These are phyloP conservation scores for Dioscorea alata DNA, from an alignment of 106 monocot species.

Conservation along the genomic window DNA sequence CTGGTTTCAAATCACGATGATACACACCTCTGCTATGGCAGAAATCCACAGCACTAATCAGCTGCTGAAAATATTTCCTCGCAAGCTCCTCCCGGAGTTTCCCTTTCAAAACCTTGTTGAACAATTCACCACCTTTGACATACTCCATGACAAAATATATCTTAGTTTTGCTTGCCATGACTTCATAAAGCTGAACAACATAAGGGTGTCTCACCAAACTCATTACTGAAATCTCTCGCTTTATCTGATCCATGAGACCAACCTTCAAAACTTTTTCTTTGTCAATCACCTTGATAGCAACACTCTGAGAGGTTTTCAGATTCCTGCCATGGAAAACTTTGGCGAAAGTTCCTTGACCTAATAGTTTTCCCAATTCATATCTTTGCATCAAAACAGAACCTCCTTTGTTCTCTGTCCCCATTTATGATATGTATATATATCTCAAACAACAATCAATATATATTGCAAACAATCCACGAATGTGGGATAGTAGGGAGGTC, in stretches of 20 bases:
- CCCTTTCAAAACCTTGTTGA: constrained; percentile 39
- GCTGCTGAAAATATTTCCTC: constrained; percentile 41
- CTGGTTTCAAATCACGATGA: constrained; percentile 48
- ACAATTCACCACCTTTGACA: constrained; percentile 38
- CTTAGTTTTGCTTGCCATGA: constrained; percentile 45
- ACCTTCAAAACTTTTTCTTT: constrained; percentile 44
- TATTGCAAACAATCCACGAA: background rate
- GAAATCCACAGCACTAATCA: constrained; percentile 43
- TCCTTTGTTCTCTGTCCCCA: constrained; percentile 30
- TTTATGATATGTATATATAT: background rate
- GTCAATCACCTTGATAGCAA: constrained; percentile 51
- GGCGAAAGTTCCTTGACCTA: constrained; percentile 46
- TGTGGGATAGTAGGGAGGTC: background rate
- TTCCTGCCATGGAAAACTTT: constrained; percentile 40
- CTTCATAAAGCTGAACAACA: constrained; percentile 42
- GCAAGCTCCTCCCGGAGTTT: constrained; percentile 32
- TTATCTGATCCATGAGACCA: constrained; percentile 45
- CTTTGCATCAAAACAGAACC: constrained; percentile 26
- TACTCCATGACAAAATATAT: constrained; percentile 47
- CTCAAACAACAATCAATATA: background rate
- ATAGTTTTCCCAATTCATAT: constrained; percentile 32
- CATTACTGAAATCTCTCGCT: constrained; percentile 43
- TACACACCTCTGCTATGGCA: constrained; percentile 44
- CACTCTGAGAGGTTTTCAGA: constrained; percentile 24
- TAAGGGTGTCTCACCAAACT: constrained; percentile 36